phyloP scores from a whole-genome alignment of 345 rosid species.

The Schrenkiella parvula region DNA sequence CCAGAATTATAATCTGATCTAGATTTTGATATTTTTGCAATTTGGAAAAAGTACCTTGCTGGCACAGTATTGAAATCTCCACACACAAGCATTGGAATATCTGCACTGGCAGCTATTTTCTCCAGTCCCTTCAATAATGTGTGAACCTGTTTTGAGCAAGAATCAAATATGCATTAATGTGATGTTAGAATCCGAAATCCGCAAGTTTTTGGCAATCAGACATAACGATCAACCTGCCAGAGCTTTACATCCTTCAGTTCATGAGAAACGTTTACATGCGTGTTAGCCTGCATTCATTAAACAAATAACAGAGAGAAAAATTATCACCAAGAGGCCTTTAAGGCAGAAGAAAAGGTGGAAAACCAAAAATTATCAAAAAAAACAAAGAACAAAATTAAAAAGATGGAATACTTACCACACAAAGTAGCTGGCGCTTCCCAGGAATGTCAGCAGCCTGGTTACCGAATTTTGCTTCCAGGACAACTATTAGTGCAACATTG shows the following conservation, averaged over 20 bases:
- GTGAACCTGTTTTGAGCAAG: constrained; percentile 59
- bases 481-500: constrained; percentile 89
- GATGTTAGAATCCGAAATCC: neutral
- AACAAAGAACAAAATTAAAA: neutral
- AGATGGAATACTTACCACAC: constrained; percentile 61
- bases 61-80: constrained; percentile 95
- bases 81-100: constrained; percentile 98
- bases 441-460: constrained; percentile 83
- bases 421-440: constrained; percentile 89
- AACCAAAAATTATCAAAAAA: neutral
- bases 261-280: constrained; percentile 78
- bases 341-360: neutral
- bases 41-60: neutral
- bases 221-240: constrained; percentile 71
- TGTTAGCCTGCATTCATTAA: constrained; percentile 70
- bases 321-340: constrained; percentile 5
- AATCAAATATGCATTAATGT: constrained; percentile 6
- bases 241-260: constrained; percentile 95
- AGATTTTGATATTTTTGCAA: neutral
- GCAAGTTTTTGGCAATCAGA: neutral
- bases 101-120: constrained; percentile 94
- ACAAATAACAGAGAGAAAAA: constrained; percentile 5
- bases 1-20: neutral
- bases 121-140: constrained; percentile 95
- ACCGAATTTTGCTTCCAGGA: constrained; percentile 84